Evolutionary conservation across 2,329 filamentous ascomycete species (phyloP), one percentile per base, ranked within the genome.

Genomic region (Ampelomyces quisqualis): DNA sequence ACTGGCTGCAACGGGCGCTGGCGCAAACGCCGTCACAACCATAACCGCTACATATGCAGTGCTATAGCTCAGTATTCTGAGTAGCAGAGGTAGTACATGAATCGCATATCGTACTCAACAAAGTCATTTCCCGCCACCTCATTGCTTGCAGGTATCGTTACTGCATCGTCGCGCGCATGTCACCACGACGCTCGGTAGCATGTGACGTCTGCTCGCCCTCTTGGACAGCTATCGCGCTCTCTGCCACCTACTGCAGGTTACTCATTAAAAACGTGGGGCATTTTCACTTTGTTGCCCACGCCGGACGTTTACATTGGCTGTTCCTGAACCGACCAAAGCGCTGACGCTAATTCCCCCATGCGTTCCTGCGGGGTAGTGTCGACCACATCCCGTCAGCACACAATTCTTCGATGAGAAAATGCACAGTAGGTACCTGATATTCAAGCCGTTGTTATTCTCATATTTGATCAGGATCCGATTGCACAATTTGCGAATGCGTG

Each of bases 1-100:
- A 58, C 35, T 80, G 78, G 78, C 43, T 82, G 13, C 84, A 85
- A 43, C 72, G 65, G 53, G 71, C 73, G 3, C 45, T 75, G 26
- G 54, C 57, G 26, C 30, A 7, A 34, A 15, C 38, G 22, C 45
- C 40, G 19, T 38, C 49, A 27, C 28, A 42, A n/a, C 35, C 50
- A 31, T 28, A 47, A 28, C 35, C 39, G 27, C 17, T 39, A 5
- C 35, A 34, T 20, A 38, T 28, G 18, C 20, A 23, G 11, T 35
- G 27, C 10, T 39, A 22, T 35, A 34, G 29, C 26, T 44, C 36
- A 20, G 35, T 23, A 15, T 35, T 20, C 29, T 38, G 14, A 35
- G 14, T 9, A 6, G 1, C 8, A 40, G 20, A 9, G 18, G 10
- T 17, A 21, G 7, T 17, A 8, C n/a, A 24, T 11, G 18, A 22